Evolutionary conservation across 345 rosid species (phyloP).

Genomic region (Theobroma cacao): DNA sequence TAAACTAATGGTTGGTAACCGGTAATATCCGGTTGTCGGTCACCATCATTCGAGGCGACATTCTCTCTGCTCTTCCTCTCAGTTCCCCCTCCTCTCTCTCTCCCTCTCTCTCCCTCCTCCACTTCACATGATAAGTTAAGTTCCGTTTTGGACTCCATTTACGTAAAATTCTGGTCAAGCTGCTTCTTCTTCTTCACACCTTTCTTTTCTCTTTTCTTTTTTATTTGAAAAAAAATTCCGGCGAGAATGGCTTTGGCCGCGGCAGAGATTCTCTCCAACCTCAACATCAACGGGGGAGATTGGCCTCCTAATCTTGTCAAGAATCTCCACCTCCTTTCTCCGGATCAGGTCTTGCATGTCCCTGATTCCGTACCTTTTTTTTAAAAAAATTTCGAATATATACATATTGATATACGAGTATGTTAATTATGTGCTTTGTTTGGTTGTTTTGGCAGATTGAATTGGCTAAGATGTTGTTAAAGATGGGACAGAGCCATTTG

Average conservation of each 20-base stretch:
- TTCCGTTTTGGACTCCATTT: neutral
- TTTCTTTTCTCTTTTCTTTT: too few species aligned
- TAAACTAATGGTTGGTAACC: neutral
- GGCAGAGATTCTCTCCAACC: slow-evolving; percentile 33
- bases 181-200: neutral
- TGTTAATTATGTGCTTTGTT: neutral
- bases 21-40: slow-evolving; percentile 6
- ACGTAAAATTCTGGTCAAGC: neutral
- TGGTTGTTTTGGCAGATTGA: slow-evolving; percentile 44
- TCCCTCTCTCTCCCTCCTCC: neutral
- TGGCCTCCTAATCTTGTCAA: slow-evolving; percentile 60
- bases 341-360: slow-evolving; percentile 46
- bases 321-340: slow-evolving; percentile 54
- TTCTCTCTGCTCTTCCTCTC: neutral
- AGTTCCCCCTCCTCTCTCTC: too few species aligned
- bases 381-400: neutral
- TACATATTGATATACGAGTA: neutral
- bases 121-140: neutral
- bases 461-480: slow-evolving; percentile 68
- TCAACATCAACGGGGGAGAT: slow-evolving; percentile 27
- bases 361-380: neutral
- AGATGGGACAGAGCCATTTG: slow-evolving; percentile 71
- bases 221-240: neutral
- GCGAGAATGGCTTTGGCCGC: slow-evolving; percentile 31
- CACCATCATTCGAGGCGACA: neutral